phyloP scores from a whole-genome alignment of 2,329 filamentous ascomycete genomes.

The Paracoccidioides brasiliensis region DNA sequence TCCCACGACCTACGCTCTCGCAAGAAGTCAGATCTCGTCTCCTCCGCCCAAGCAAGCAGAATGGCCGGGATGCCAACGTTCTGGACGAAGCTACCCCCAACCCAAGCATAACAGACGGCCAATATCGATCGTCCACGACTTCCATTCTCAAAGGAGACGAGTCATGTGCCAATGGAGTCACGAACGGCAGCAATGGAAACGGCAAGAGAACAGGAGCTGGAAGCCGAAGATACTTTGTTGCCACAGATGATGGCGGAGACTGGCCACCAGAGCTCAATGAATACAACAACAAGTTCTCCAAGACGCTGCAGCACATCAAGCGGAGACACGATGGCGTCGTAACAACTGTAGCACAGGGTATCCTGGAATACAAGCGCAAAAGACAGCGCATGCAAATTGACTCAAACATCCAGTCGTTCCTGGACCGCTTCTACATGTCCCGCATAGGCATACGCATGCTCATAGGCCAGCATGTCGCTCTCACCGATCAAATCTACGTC shows the following conservation, averaged over 20 bases:
- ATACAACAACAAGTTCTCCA: slow-evolving; percentile 84
- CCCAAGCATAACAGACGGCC: slow-evolving; percentile 73
- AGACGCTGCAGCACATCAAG: slow-evolving; percentile 88
- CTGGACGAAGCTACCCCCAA: slow-evolving; percentile 78
- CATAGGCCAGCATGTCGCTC: slow-evolving; percentile 93
- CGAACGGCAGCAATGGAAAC: slow-evolving; percentile 33
- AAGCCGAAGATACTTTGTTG: slow-evolving; percentile 70
- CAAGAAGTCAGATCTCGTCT: slow-evolving; percentile 66
- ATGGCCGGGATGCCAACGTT: slow-evolving; percentile 49
- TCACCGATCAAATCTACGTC: slow-evolving; percentile 83
- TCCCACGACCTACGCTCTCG: slow-evolving; percentile 64
- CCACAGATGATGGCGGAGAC: slow-evolving; percentile 72
- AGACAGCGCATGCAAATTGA: slow-evolving; percentile 97
- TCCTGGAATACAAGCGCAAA: slow-evolving; percentile 93
- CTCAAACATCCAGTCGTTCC: slow-evolving; percentile 89
- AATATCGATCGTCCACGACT: slow-evolving; percentile 48
- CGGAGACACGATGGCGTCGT: slow-evolving; percentile 91
- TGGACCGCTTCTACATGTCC: slow-evolving; percentile 99
- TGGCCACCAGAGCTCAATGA: slow-evolving; percentile 92
- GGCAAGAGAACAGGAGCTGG: slow-evolving; percentile 40
- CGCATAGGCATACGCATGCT: slow-evolving; percentile 98
- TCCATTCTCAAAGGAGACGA: slow-evolving; percentile 27
- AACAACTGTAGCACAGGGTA: slow-evolving; percentile 94
- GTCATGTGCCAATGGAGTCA: slow-evolving; percentile 28
- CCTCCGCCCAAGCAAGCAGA: slow-evolving; percentile 38